Percentiles rank a stretch among this genome's conserved stretches.
Conservation (phyloP, 805 yeast species). For the Ogataea pilisensis region DNA sequence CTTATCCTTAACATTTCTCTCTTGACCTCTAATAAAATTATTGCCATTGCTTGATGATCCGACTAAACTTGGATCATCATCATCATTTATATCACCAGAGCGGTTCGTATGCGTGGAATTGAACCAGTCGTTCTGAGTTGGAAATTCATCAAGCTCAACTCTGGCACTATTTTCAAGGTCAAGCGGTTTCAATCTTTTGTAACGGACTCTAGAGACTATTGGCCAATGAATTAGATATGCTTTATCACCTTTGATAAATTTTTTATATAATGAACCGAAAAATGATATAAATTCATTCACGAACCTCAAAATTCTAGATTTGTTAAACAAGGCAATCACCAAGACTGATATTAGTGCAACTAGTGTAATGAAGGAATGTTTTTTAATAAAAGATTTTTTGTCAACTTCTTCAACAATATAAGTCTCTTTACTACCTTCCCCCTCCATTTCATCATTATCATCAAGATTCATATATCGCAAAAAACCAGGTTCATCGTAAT, state of each 20-base stretch:
- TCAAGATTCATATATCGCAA: slow-evolving; percentile 13
- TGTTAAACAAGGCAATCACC: slow-evolving; percentile 13
- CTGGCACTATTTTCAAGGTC: slow-evolving; percentile 14
- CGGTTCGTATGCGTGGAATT: not conserved
- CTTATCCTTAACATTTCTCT: not conserved
- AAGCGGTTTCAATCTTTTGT: slow-evolving; percentile 22
- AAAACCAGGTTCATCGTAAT: slow-evolving; percentile 21
- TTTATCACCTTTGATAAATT: slow-evolving; percentile 3
- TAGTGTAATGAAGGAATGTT: slow-evolving; percentile 11
- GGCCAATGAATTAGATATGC: slow-evolving; percentile 22
- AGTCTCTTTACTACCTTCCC: slow-evolving; percentile 32
- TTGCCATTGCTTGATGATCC: too few species aligned
- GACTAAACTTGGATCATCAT: not conserved
- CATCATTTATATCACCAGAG: not conserved
- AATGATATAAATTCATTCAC: slow-evolving; percentile 18
- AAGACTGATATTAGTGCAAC: slow-evolving; percentile 4
- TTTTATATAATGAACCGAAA: slow-evolving; percentile 8
- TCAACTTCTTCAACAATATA: slow-evolving; percentile 38
- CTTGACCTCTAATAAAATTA: too few species aligned
- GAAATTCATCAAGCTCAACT: slow-evolving; percentile 14
- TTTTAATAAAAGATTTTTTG: slow-evolving; percentile 31
- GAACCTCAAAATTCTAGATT: slow-evolving; percentile 14
- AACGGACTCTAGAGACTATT: slow-evolving; percentile 14
- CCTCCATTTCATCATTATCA: slow-evolving; percentile 31
- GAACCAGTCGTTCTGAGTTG: too few species aligned